Evolutionary conservation across 2,329 filamentous ascomycete species (phyloP).

Genomic region (Microdochium paspali): DNA sequence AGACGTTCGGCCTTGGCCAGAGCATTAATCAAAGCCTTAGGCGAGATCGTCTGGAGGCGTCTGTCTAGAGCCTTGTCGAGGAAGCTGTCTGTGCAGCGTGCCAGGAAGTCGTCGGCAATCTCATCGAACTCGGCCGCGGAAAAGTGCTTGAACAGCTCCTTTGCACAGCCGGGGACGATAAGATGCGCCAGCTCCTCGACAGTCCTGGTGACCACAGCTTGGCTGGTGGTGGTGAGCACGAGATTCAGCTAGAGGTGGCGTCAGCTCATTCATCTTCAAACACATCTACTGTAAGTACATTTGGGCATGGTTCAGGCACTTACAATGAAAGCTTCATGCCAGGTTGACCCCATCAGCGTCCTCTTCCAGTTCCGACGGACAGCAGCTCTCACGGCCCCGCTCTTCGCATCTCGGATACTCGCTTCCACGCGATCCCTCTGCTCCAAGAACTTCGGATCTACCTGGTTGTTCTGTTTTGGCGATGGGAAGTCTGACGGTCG

Average conservation of each 20-base stretch:
- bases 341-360: neutral
- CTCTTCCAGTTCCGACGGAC: neutral
- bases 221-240: conserved; percentile 15
- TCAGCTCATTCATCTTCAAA: neutral
- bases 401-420: neutral
- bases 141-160: conserved; percentile 30
- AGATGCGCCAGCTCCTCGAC: conserved; percentile 14
- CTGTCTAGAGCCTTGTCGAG: conserved; percentile 42
- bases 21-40: conserved; percentile 44
- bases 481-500: neutral
- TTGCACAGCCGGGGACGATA: conserved; percentile 13
- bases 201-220: conserved; percentile 36
- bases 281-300: neutral
- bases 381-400: neutral
- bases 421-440: neutral
- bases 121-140: conserved; percentile 32
- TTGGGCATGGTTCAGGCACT: neutral
- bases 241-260: neutral
- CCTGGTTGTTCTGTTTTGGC: neutral
- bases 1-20: conserved; percentile 47
- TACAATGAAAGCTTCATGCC: conserved; percentile 1
- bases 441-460: neutral
- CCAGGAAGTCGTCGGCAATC: conserved; percentile 30
- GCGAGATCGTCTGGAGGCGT: conserved; percentile 43
- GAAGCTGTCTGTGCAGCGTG: conserved; percentile 36